These are phyloP conservation scores for Parachlorella kessleri DNA, from an alignment of 139 green algal species.

Conservation along the genomic window DNA sequence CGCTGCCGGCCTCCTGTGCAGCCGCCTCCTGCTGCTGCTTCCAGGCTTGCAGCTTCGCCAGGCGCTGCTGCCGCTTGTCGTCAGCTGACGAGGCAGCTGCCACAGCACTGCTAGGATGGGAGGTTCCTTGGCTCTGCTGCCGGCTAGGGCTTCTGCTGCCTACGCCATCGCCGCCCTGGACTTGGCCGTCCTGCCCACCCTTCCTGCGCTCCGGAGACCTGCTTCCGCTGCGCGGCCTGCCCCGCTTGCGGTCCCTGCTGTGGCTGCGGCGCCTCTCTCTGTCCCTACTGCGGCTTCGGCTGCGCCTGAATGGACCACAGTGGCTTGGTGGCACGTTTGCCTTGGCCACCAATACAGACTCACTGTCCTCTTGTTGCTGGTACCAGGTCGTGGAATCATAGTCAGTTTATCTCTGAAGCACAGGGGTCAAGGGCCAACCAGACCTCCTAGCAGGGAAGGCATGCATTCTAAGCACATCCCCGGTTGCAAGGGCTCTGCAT, in stretches of 20 bases:
- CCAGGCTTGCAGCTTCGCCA: slow-evolving; percentile 53
- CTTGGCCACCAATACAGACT: background rate
- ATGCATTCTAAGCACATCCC: background rate
- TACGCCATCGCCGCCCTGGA: background rate
- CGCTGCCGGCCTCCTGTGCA: background rate
- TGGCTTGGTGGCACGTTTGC: background rate
- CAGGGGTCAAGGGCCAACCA: background rate
- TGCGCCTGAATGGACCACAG: background rate
- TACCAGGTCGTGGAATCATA: background rate
- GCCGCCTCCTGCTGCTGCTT: slow-evolving; percentile 37
- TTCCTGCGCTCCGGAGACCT: no score
- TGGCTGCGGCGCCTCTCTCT: slow-evolving; percentile 25
- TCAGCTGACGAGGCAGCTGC: background rate
- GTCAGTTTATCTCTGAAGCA: background rate
- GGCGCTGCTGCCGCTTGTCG: slow-evolving; percentile 37
- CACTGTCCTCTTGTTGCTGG: background rate
- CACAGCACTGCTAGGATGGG: background rate
- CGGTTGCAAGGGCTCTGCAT: background rate
- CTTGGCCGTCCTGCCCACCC: no score
- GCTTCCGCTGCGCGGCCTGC: slow-evolving; percentile 13
- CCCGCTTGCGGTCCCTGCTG: slow-evolving; percentile 14
- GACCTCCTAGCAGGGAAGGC: no score
- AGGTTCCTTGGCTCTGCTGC: background rate
- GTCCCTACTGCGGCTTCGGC: slow-evolving; percentile 9
- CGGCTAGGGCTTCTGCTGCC: background rate